Percentiles rank a stretch among this genome's conserved stretches.
Evolutionary conservation across 805 yeast species (phyloP).

Genomic region (Ascoidea rubescens): DNA sequence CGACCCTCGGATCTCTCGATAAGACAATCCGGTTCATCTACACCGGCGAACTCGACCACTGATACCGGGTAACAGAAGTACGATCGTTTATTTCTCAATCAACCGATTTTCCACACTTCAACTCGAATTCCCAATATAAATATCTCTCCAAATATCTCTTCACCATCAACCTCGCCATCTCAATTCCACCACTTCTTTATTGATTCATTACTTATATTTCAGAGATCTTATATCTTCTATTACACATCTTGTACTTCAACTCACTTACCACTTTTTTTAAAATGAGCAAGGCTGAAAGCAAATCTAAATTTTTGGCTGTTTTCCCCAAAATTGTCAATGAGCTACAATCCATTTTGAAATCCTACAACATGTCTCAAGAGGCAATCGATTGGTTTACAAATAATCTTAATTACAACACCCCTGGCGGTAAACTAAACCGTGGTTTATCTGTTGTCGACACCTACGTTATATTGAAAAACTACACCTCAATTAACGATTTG

Average conservation of each 20-base stretch:
- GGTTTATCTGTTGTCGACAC: conserved; percentile 94
- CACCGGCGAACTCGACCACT: conserved; percentile 1
- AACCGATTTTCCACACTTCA: too few species aligned
- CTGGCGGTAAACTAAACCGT: conserved; percentile 94
- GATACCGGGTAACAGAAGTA: too few species aligned
- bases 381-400: conserved; percentile 77
- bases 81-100: too few species aligned
- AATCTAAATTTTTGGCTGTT: conserved; percentile 43
- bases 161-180: too few species aligned
- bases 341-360: conserved; percentile 41
- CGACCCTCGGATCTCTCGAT: conserved; percentile 5
- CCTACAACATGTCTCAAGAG: conserved; percentile 72
- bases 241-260: too few species aligned
- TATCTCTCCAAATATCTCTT: too few species aligned
- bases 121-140: too few species aligned
- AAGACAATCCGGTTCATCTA: conserved; percentile 8
- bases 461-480: conserved; percentile 63
- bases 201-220: too few species aligned
- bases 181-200: too few species aligned
- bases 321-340: conserved; percentile 75
- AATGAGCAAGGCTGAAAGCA: conserved; percentile 18
- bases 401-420: conserved; percentile 71
- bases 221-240: too few species aligned
- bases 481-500: conserved; percentile 43
- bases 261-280: neutral